Evolutionary conservation across 176 grass and related monocot genomes (phyloP).

Genomic region (Musa acuminata): DNA sequence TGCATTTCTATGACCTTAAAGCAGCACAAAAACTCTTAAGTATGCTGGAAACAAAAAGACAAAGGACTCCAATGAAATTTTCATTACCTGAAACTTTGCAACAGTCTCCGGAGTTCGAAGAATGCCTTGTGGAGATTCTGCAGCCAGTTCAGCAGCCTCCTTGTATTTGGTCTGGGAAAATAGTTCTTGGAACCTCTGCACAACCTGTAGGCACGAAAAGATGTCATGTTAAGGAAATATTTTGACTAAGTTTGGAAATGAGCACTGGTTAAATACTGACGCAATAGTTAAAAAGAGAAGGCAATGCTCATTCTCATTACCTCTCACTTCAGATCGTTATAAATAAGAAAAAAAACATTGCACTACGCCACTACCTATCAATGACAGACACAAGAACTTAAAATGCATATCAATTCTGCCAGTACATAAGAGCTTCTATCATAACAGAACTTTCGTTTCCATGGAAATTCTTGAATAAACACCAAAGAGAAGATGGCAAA

Average conservation of each 20-base stretch:
- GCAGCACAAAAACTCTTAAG: too few species aligned
- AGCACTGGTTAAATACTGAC: neutral
- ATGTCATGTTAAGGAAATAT: neutral
- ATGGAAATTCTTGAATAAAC: too few species aligned
- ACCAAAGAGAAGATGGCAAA: neutral
- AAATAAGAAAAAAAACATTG: too few species aligned
- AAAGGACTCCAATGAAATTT: neutral
- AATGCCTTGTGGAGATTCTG: slow-evolving; percentile 87
- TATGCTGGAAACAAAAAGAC: neutral
- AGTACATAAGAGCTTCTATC: too few species aligned
- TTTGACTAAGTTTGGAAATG: neutral
- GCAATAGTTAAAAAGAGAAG: neutral
- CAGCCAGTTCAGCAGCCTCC: slow-evolving; percentile 96
- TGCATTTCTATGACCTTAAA: too few species aligned
- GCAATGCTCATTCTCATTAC: too few species aligned
- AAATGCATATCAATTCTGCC: too few species aligned
- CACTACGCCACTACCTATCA: too few species aligned
- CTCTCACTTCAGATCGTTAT: too few species aligned
- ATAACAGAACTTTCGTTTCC: too few species aligned
- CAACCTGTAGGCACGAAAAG: slow-evolving; percentile 54
- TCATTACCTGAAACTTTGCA: slow-evolving; percentile 75
- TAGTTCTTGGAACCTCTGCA: slow-evolving; percentile 91
- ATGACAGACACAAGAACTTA: too few species aligned
- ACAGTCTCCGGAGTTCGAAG: slow-evolving; percentile 90
- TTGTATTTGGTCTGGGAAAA: slow-evolving; percentile 97